A percentile compares a stretch with the other conserved stretches of the same genome.
phyloP scores from a whole-genome alignment of 2,329 filamentous ascomycete genomes.

The Calonectria fujianensis region DNA sequence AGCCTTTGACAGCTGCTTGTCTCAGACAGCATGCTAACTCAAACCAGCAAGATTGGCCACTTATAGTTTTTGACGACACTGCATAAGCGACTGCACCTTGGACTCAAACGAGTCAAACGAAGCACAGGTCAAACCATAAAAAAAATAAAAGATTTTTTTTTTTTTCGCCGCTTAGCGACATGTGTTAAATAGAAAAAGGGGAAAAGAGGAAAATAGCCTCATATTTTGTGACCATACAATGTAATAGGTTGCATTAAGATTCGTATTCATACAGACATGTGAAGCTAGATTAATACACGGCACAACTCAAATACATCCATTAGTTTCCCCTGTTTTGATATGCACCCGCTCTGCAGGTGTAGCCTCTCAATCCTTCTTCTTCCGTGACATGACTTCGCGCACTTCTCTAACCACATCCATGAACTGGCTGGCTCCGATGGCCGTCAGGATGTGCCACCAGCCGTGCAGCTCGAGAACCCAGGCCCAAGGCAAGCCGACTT shows the following conservation, averaged over 20 bases:
- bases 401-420: constrained; percentile 58
- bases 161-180: too few species aligned
- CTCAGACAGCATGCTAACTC: not conserved
- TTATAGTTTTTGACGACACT: not conserved
- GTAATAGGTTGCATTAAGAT: not conserved
- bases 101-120: not conserved
- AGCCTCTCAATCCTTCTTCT: constrained; percentile 6
- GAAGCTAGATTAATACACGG: not conserved
- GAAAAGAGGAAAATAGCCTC: not conserved
- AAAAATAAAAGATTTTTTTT: not conserved
- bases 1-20: not conserved
- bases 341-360: not conserved
- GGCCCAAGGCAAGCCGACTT: constrained; percentile 72
- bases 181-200: not conserved
- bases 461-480: constrained; percentile 76
- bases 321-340: not conserved
- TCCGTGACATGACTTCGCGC: not conserved
- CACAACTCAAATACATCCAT: not conserved
- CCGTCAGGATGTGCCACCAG: constrained; percentile 79
- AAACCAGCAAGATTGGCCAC: not conserved
- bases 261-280: not conserved
- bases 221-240: too few species aligned
- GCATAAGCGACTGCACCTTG: not conserved
- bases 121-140: not conserved
- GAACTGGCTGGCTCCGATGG: constrained; percentile 68